Conservation (phyloP, 345 rosid species). For the Eucalyptus cladocalyx region DNA sequence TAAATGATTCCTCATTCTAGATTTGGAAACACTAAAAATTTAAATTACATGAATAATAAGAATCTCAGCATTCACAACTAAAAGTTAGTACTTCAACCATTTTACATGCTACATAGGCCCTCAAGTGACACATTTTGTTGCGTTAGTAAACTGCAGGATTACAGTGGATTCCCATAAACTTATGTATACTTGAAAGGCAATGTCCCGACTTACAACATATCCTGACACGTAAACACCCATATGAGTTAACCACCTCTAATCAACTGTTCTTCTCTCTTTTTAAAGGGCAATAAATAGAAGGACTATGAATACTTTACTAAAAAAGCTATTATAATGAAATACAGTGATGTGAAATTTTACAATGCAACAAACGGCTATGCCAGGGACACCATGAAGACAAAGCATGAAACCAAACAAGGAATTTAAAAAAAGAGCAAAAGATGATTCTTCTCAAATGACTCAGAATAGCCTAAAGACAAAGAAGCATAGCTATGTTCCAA, state of each 20-base stretch:
- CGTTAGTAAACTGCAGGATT: background rate
- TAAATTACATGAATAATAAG: background rate
- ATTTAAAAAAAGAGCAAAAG: background rate
- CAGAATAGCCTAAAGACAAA: background rate
- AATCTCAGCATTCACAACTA: background rate
- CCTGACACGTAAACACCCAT: background rate
- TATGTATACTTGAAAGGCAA: background rate
- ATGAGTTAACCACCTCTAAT: background rate
- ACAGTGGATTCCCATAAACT: background rate
- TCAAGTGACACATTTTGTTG: background rate
- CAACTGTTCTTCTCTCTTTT: background rate
- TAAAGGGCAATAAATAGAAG: background rate
- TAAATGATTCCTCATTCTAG: background rate
- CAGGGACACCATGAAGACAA: background rate
- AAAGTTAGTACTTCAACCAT: background rate
- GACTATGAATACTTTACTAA: background rate
- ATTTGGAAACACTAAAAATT: background rate
- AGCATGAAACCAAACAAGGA: background rate
- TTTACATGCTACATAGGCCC: background rate
- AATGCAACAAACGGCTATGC: background rate
- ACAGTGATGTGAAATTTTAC: background rate
- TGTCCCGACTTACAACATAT: background rate
- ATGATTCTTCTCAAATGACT: background rate
- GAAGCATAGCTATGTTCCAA: background rate
- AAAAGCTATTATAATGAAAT: background rate